Evolutionary conservation across 805 yeast genomes (phyloP), one percentile per base, ranked within the genome.

Genomic region (Phaffomyces thermotolerans): DNA sequence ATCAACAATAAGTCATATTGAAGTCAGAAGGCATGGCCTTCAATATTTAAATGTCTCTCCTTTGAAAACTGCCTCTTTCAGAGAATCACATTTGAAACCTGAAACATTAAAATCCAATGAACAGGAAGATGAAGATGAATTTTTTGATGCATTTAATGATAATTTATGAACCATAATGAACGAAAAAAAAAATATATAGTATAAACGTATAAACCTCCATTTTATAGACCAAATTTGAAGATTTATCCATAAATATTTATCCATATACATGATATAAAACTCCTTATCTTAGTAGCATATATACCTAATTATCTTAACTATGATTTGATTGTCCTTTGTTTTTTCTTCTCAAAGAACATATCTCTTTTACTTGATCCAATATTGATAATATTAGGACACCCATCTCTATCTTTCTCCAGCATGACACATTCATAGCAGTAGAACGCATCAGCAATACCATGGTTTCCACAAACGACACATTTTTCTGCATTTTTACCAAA

Each of bases 381-480:
- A 56, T 88, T 90, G 15, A 83, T 60, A 42, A 90, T 78, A 52
- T 81, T 75, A 1, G 97, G 97, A 66, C 98, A 90, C 1, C 98
- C 98, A 60, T 90, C 96, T 36, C 95, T 68, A 57, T 85, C 87
- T 55, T 78, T 79, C 57, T 89, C 97, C 34, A 76, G 57, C 39
- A 76, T 58, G 6, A 88, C 90, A 62, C 98, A 90, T 58, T 88
- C 95, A 50, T 76, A 71, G 57, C 98, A 90, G 60, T 86, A 91
- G 54, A 69, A 84, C 0, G 96, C 95, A 45, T 80, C 84, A 13
- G 73, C 72, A 9, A 73, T 73, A 6, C 89, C 87, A 36, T 63
- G 66, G 24, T 69, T 68, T 18, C 86, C 84, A 64, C 98, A 90
- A 18, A 89, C 67, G n/a, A 90, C 78, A 60, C 98, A 90, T 48